Evolutionary conservation across 176 grass and related monocot genomes (phyloP).

Genomic region (Pontederia paniculata): DNA sequence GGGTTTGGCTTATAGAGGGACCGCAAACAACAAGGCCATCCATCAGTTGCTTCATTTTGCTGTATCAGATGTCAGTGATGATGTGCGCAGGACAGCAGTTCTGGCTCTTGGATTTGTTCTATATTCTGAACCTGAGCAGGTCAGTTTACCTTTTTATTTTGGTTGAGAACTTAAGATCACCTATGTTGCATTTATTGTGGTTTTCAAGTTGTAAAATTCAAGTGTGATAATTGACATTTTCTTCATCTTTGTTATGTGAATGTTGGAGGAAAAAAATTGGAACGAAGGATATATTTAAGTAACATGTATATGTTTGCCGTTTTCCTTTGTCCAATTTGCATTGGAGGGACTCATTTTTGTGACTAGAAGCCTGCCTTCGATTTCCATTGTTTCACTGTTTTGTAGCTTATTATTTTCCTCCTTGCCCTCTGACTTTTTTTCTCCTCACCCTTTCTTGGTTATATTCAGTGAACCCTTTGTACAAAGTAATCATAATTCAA

Average conservation of each 20-base stretch:
- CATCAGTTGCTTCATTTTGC: slow-evolving; percentile 97
- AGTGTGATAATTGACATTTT: background rate
- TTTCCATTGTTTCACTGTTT: background rate
- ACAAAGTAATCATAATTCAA: too few species aligned
- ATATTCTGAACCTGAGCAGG: slow-evolving; percentile 96
- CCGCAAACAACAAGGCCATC: slow-evolving; percentile 96
- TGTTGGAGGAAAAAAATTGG: too few species aligned
- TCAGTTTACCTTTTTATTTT: slow-evolving; percentile 18
- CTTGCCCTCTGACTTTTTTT: too few species aligned
- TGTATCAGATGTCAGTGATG: slow-evolving; percentile 97
- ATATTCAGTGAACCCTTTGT: too few species aligned
- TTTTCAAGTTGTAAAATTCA: background rate
- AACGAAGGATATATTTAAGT: too few species aligned
- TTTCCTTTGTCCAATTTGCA: too few species aligned
- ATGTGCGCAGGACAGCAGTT: slow-evolving; percentile 97
- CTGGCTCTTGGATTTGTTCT: slow-evolving; percentile 97
- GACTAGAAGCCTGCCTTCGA: too few species aligned
- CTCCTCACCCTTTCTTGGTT: too few species aligned
- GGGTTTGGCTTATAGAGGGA: slow-evolving; percentile 94
- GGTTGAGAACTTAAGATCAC: background rate
- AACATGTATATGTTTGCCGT: too few species aligned
- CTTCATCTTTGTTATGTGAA: too few species aligned
- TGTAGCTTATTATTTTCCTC: background rate
- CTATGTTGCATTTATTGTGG: background rate
- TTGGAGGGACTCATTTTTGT: too few species aligned